Base-by-base conservation (phyloP, 768 basidiomycete genomes). In the Lactarius deliciosus region DNA sequence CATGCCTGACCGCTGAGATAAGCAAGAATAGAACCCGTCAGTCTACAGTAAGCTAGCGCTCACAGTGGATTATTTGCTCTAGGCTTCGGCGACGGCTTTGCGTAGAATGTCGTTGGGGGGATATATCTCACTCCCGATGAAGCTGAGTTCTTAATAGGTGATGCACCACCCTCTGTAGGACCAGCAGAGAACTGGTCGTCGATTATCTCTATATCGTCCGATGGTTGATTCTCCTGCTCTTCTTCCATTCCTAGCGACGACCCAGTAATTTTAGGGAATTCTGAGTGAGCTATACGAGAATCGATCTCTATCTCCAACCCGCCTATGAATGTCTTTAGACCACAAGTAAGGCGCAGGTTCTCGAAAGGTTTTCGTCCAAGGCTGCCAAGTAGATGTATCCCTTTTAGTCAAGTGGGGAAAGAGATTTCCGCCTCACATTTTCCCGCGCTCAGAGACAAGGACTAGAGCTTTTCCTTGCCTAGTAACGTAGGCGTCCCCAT, bases 401-500 rank as follows among this genome's bases (percentile, higher is more conserved):
- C 18, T 20, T 40, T 22, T 20, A 25, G 43, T 59, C 58, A 4
- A 13, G 41, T 16, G n/a, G 28, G 55, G 50, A 50, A 22, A 25
- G 32, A 58, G 20, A 38, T 34, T 20, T 53, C 72, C 13, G 25
- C 11, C 83, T 66, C 74, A 92, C 91, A 86, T 75, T 78, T 87
- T 85, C 3, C 92, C 92, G 63, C 83, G 82, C 72, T 91, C 89
- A 3, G 87, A 85, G 47, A 90, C 76, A 79, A 92, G 82, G 1
- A 80, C 82, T 25, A 91, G 73, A 65, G 82, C 84, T 15, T 81
- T 80, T 25, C 78, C 80, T 40, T 76, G 74, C 43, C 80, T 78
- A 36, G 85, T 83, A 30, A 90, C 79, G 75, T 83, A 89, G 9
- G 82, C 86, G 68, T 88, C 91, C 2, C 88, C 92, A 64, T 94